Base-by-base conservation (phyloP, 164 flowering plant genomes). In the Hamamelis virginiana region DNA sequence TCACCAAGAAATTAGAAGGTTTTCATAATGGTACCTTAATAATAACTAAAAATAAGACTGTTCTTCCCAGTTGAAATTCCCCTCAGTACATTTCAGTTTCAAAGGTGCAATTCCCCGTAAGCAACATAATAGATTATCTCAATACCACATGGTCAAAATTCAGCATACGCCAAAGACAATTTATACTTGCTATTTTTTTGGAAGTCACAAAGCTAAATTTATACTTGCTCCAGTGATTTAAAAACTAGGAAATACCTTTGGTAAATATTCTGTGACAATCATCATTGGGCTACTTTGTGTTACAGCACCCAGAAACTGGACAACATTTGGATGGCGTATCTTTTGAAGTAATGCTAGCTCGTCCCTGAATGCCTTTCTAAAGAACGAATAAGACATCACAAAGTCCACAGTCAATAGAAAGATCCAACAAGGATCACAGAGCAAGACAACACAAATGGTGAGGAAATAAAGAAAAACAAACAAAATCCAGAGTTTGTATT, bases 281-380 rank as follows among this genome's bases (percentile, higher is more conserved):
- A 89, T 90, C 92, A 90, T 86, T 53, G 94, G 97, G 77, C 83
- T 83, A 70, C 86, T 89, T 71, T 91, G 97, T 61, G 94, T 91
- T 26, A 91, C 97, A 71, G 97, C 97, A 59, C 94, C 94, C 72
- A 91, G 78, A 83, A 91, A 91, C 74, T 91, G 97, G 64, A 91
- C 94, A 8, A 89, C 94, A 79, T 91, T 91, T 56, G 97, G 97
- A 86, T 91, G 97, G 10, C 97, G 80, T 68, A 87, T 62, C 74
- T 82, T 89, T 78, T 89, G 94, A 75, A 91, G 94, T 76, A 91
- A 75, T 11, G 84, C 80, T 72, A 91, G 94, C 80, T 91, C 97
- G 75, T 91, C 91, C 63, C 80, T 77, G 69, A 91, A 91, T 28
- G 92, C 89, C 62, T 18, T 81, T 38, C 99, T 95, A 85, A 72